Evolutionary conservation across 23 red algal genomes (phyloP), one percentile per base, ranked within the genome.

Genomic region (Chondrus crispus): DNA sequence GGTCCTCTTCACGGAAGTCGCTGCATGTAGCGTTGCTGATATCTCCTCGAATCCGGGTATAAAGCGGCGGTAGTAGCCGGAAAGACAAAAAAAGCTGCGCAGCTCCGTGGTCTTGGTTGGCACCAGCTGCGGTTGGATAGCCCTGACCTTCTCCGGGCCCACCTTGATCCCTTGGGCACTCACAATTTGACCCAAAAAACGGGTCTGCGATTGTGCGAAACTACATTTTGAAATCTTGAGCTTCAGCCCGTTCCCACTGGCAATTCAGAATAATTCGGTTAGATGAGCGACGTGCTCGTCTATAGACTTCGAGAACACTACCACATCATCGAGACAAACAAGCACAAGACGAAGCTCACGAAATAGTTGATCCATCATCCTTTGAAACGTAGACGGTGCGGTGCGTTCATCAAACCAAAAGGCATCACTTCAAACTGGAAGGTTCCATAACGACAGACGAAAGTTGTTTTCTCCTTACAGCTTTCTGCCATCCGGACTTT

Each of bases 401-500:
- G n/a, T n/a, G n/a, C n/a, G n/a, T 72, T 72, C 66, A 72, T 72
- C 28, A 72, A 30, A 18, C 66, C 66, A 30, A 72, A 72, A 36
- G 66, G 19, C 66, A 72, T 72, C 19, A 72, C 66, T 36, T 72
- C 66, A 14, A 72, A 72, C 32, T 72, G 66, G 28, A 20, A 72
- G 13, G 66, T 72, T 36, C 66, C 28, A 72, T 72, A 72, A 20
- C 66, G 19, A 30, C n/a, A 29, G 32, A 72, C 32, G 28, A 72
- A 72, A 13, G 66, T 72, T 36, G 66, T 72, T 36, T 20, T 72
- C 28, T 72, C 66, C 66, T 72, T 72, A 29, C 66, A 36, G 12
- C 13, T 30, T 72, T 29, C 66, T 13, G 19, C 13, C 66, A 72
- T 18, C 28, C 32, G 66, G 28, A 72, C 32, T 30, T 72, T 13